Conservation (phyloP, 129 eudicot species). For the Erigeron canadensis region DNA sequence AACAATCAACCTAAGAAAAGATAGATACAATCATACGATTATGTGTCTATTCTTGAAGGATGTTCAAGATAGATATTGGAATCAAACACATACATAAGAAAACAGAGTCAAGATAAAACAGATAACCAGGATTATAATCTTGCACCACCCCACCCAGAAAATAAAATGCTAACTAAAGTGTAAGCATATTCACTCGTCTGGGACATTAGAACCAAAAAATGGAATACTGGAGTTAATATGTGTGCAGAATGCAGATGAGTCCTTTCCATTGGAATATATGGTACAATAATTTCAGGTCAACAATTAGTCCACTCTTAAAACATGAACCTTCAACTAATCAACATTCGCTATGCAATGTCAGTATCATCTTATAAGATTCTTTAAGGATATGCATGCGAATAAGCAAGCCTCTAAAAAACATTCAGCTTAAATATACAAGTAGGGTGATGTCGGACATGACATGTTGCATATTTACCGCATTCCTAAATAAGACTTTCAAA, state of each 20-base stretch:
- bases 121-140: not conserved
- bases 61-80: constrained; percentile 1
- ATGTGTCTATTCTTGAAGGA: not conserved
- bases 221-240: not conserved
- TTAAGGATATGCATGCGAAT: constrained; percentile 19
- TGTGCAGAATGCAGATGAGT: not conserved
- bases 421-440: not conserved
- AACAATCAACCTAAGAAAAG: constrained; percentile 11
- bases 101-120: constrained; percentile 8
- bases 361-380: constrained; percentile 20
- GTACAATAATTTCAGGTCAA: not conserved
- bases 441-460: constrained; percentile 10
- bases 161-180: not conserved
- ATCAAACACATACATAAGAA: not conserved
- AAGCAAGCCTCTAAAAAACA: constrained; percentile 5
- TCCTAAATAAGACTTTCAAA: too few species aligned
- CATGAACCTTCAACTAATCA: constrained; percentile 15
- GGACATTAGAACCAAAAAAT: not conserved
- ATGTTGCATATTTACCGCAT: not conserved
- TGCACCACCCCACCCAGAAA: too few species aligned
- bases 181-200: constrained; percentile 7
- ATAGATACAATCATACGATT: not conserved
- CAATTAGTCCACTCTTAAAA: constrained; percentile 6
- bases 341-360: constrained; percentile 15
- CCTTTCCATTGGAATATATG: not conserved